phyloP scores from a whole-genome alignment of 129 eudicot genomes.

The Flaveria sonorensis region DNA sequence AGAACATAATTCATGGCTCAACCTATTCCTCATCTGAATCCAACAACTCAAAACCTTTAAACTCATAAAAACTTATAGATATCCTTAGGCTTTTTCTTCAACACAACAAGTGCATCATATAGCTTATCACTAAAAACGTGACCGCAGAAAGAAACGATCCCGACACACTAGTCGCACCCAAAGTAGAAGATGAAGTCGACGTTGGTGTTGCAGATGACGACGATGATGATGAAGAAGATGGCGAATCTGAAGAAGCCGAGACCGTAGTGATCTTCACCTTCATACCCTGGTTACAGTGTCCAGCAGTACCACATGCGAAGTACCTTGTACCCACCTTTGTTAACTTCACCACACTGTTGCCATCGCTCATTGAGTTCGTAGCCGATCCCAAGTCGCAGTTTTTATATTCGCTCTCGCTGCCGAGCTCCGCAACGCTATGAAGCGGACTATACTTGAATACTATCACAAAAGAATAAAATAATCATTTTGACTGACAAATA shows the following conservation, averaged over 20 bases:
- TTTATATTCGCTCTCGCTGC: slow-evolving; percentile 65
- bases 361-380: slow-evolving; percentile 53
- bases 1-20: background rate
- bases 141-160: slow-evolving; percentile 18
- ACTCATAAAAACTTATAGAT: background rate
- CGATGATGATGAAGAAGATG: slow-evolving; percentile 4
- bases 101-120: slow-evolving; percentile 24
- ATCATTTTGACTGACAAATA: background rate
- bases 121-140: slow-evolving; percentile 26
- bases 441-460: slow-evolving; percentile 73
- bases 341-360: slow-evolving; percentile 68
- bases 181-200: slow-evolving; percentile 35
- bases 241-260: slow-evolving; percentile 34
- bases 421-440: slow-evolving; percentile 80
- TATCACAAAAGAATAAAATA: slow-evolving; percentile 21
- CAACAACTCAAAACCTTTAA: slow-evolving; percentile 3
- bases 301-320: slow-evolving; percentile 83
- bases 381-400: slow-evolving; percentile 60
- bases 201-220: slow-evolving; percentile 39
- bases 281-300: slow-evolving; percentile 84
- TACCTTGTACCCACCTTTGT: slow-evolving; percentile 70
- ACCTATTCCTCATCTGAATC: background rate
- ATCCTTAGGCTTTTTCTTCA: slow-evolving; percentile 10
- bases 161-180: slow-evolving; percentile 16
- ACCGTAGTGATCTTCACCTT: slow-evolving; percentile 73